These are phyloP conservation scores for Trichaptum fuscoviolaceum DNA, from an alignment of 768 basidiomycete species.

Conservation along the genomic window DNA sequence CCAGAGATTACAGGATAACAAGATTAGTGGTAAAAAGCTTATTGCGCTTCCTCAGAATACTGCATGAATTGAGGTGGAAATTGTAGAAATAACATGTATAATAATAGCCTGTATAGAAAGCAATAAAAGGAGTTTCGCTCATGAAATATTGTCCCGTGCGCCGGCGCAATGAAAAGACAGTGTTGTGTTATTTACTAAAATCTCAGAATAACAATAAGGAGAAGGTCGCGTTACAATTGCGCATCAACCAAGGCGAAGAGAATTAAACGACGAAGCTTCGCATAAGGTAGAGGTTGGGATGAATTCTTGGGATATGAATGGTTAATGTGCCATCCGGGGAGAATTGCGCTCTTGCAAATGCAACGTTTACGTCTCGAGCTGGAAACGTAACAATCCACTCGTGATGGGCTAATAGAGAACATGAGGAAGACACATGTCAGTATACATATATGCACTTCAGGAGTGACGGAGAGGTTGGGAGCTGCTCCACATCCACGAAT, in stretches of 20 bases:
- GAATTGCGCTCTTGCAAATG: conserved; percentile 45
- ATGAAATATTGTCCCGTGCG: background rate
- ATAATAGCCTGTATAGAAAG: background rate
- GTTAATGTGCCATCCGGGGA: conserved; percentile 40
- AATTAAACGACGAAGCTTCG: background rate
- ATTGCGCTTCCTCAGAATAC: conserved; percentile 38
- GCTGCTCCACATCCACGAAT: background rate
- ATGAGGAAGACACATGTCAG: conserved; percentile 2
- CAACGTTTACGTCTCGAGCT: conserved; percentile 50
- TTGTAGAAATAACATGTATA: background rate
- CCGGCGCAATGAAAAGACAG: background rate
- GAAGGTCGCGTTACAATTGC: background rate
- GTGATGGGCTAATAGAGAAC: conserved; percentile 41
- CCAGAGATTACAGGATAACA: conserved; percentile 32
- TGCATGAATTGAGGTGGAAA: background rate
- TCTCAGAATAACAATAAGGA: background rate
- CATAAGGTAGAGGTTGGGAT: background rate
- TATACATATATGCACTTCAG: background rate
- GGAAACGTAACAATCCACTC: conserved; percentile 57
- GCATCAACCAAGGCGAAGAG: background rate
- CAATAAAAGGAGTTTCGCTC: background rate
- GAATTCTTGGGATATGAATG: conserved; percentile 33
- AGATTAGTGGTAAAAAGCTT: conserved; percentile 41
- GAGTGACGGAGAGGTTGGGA: background rate
- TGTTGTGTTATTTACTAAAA: background rate